phyloP scores from a whole-genome alignment of 2,329 filamentous ascomycete species.

The Alternaria brassicae region DNA sequence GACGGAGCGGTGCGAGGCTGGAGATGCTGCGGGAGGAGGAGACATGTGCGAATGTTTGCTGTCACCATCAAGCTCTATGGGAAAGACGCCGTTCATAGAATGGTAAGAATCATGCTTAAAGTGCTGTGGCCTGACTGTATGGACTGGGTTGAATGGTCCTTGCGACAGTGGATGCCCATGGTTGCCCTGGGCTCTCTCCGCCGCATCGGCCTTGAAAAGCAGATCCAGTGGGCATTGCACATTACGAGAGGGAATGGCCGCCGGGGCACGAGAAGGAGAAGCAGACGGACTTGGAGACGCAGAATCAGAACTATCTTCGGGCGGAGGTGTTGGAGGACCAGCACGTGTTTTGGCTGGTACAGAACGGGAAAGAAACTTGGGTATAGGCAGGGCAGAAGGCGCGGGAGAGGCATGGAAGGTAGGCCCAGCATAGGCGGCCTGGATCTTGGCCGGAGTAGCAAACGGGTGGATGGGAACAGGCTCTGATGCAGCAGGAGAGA shows the following conservation, averaged over 20 bases:
- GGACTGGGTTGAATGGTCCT: conserved; percentile 23
- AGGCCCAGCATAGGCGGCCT: conserved; percentile 80
- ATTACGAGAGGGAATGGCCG: conserved; percentile 51
- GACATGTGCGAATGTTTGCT: conserved; percentile 28
- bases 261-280: conserved; percentile 60
- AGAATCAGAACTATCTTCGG: conserved; percentile 55
- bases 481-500: conserved; percentile 40
- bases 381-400: conserved; percentile 86
- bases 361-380: conserved; percentile 83
- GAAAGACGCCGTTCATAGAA: conserved; percentile 65
- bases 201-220: conserved; percentile 86
- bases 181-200: conserved; percentile 71
- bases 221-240: conserved; percentile 84
- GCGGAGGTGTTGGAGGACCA: conserved; percentile 58
- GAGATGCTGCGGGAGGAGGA: conserved; percentile 32
- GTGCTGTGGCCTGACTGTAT: conserved; percentile 36
- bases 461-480: conserved; percentile 23
- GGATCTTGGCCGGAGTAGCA: conserved; percentile 46
- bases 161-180: conserved; percentile 51
- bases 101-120: conserved; percentile 55
- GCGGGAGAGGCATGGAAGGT: conserved; percentile 96
- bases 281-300: conserved; percentile 54
- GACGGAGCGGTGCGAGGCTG: conserved; percentile 36
- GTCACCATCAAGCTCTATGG: conserved; percentile 68
- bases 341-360: conserved; percentile 62